Percentiles rank a stretch among this genome's conserved stretches.
Evolutionary conservation across 1,284 basidiomycete species (phyloP).

Genomic region (Naganishia sp.): DNA sequence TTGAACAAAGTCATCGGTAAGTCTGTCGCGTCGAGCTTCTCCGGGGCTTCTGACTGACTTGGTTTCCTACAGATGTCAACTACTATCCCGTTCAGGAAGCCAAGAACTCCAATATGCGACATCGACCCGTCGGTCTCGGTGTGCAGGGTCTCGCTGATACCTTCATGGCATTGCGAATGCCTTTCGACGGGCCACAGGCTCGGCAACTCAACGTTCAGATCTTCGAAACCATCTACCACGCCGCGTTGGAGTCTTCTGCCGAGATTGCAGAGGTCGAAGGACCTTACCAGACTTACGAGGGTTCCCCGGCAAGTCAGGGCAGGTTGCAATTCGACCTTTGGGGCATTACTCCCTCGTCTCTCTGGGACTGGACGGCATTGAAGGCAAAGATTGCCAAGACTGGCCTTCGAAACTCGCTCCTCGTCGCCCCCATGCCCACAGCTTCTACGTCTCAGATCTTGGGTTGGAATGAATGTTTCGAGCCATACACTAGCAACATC

Average conservation of each 20-base stretch:
- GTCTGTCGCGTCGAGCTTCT: not conserved
- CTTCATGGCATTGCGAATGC: slow-evolving; percentile 95
- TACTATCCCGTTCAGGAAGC: slow-evolving; percentile 91
- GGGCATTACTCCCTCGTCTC: slow-evolving; percentile 85
- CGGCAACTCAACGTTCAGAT: slow-evolving; percentile 90
- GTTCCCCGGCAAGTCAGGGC: slow-evolving; percentile 85
- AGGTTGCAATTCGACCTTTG: slow-evolving; percentile 94
- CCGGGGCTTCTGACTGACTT: not conserved
- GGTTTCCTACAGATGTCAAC: slow-evolving; percentile 43
- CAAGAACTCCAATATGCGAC: slow-evolving; percentile 90
- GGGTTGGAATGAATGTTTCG: slow-evolving; percentile 94
- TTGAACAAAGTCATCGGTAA: slow-evolving; percentile 84
- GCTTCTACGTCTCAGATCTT: slow-evolving; percentile 98
- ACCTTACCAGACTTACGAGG: slow-evolving; percentile 87
- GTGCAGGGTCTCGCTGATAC: slow-evolving; percentile 98
- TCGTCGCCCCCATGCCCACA: slow-evolving; percentile 96
- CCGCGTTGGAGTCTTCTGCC: slow-evolving; percentile 84
- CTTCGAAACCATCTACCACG: slow-evolving; percentile 99
- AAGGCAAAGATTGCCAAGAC: slow-evolving; percentile 85
- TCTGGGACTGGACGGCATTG: slow-evolving; percentile 92
- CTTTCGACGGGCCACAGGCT: slow-evolving; percentile 89
- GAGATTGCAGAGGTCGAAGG: slow-evolving; percentile 84
- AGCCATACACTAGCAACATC: slow-evolving; percentile 74
- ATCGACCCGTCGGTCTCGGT: slow-evolving; percentile 96
- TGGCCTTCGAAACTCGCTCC: slow-evolving; percentile 91